Evolutionary conservation across 805 yeast species (phyloP).

Genomic region (Metschnikowia similis): DNA sequence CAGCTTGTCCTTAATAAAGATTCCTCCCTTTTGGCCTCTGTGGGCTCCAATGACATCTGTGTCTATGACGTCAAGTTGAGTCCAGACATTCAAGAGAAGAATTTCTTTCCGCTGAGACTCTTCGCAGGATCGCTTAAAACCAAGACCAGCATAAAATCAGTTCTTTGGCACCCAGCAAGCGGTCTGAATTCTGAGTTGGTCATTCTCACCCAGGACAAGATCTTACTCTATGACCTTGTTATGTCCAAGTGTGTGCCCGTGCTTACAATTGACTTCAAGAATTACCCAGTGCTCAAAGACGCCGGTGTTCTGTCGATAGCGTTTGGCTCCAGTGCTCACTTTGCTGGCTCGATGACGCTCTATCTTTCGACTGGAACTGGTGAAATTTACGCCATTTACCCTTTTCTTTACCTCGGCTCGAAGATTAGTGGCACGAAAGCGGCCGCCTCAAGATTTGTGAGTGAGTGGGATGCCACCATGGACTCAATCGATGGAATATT

Average conservation of each 20-base stretch:
- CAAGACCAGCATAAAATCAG: neutral
- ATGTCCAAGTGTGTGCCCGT: slow-evolving; percentile 9
- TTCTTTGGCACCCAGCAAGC: slow-evolving; percentile 17
- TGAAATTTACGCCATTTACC: slow-evolving; percentile 11
- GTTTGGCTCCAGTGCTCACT: slow-evolving; percentile 12
- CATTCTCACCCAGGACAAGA: slow-evolving; percentile 7
- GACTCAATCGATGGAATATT: slow-evolving; percentile 3
- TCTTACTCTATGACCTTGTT: slow-evolving; percentile 14
- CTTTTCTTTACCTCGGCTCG: slow-evolving; percentile 9
- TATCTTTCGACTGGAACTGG: slow-evolving; percentile 13
- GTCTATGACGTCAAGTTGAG: slow-evolving; percentile 9
- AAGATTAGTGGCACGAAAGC: slow-evolving; percentile 8
- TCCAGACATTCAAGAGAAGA: neutral
- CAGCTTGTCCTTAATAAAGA: slow-evolving; percentile 8
- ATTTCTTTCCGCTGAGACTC: neutral
- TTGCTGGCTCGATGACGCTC: slow-evolving; percentile 13
- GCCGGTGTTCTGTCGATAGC: slow-evolving; percentile 11
- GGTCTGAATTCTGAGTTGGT: slow-evolving; percentile 12
- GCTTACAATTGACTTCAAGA: slow-evolving; percentile 5
- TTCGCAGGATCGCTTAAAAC: neutral
- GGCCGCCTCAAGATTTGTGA: slow-evolving; percentile 6
- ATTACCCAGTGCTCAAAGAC: slow-evolving; percentile 4
- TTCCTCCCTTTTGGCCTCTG: slow-evolving; percentile 12
- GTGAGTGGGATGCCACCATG: slow-evolving; percentile 8
- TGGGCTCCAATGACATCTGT: slow-evolving; percentile 7